A percentile compares a stretch with the other conserved stretches of the same genome.
Conservation (phyloP, 345 rosid genomes). For the Brassica cretica region DNA sequence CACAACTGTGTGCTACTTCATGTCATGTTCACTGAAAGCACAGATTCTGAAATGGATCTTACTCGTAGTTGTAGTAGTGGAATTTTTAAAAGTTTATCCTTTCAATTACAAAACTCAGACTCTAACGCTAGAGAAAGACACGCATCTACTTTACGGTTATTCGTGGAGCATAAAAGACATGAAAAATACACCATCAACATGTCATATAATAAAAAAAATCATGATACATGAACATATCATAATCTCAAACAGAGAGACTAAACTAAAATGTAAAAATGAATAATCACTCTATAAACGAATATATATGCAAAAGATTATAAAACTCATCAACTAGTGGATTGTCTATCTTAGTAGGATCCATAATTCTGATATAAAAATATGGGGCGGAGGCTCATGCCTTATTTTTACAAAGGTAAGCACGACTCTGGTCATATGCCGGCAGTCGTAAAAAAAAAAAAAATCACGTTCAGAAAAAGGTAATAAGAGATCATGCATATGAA, state of each 20-base stretch:
- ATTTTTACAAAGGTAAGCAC: neutral
- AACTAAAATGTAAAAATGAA: neutral
- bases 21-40: neutral
- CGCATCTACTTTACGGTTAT: neutral
- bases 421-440: slow-evolving; percentile 1
- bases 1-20: neutral
- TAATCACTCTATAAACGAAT: neutral
- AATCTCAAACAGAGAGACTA: neutral
- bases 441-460: too few species aligned
- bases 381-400: neutral
- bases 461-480: neutral
- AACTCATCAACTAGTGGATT: neutral
- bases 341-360: neutral
- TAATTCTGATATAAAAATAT: too few species aligned
- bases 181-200: neutral
- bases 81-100: neutral
- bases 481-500: neutral
- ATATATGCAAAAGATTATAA: neutral
- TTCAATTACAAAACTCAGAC: neutral
- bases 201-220: neutral
- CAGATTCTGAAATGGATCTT: neutral
- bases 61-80: neutral
- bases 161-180: neutral
- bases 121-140: neutral
- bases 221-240: neutral